Conservation (phyloP, 1,284 basidiomycete genomes). For the Cryptococcus amylolentus region DNA sequence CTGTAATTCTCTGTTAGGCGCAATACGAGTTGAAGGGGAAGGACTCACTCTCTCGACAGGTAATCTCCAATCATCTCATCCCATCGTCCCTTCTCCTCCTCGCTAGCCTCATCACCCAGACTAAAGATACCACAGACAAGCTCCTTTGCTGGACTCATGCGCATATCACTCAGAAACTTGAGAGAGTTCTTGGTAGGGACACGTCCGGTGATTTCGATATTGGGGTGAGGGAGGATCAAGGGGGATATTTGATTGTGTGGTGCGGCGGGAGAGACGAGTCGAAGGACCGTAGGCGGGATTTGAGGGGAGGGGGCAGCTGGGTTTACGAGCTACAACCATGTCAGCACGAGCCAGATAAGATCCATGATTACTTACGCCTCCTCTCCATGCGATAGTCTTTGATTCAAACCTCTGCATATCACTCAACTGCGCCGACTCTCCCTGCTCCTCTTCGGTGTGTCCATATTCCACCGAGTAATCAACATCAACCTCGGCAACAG, state of each 20-base stretch:
- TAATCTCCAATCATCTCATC: constrained; percentile 66
- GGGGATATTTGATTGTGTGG: constrained; percentile 15
- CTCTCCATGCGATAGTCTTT: constrained; percentile 29
- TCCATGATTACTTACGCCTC: constrained; percentile 25
- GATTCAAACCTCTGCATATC: constrained; percentile 21
- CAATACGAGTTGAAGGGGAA: neutral
- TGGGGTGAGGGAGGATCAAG: constrained; percentile 28
- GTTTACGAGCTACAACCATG: constrained; percentile 22
- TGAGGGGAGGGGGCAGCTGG: constrained; percentile 20
- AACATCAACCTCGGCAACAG: constrained; percentile 10
- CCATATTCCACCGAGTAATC: constrained; percentile 9
- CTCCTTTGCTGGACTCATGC: constrained; percentile 72
- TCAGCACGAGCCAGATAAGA: neutral
- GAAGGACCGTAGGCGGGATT: constrained; percentile 20
- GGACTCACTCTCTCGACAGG: constrained; percentile 67
- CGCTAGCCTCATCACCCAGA: constrained; percentile 50
- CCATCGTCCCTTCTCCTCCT: constrained; percentile 55
- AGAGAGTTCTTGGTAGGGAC: constrained; percentile 69
- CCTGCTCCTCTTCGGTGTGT: neutral
- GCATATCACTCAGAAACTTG: constrained; percentile 69
- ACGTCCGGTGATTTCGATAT: constrained; percentile 56
- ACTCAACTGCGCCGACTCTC: neutral
- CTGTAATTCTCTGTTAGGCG: constrained; percentile 49
- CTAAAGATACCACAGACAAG: constrained; percentile 70
- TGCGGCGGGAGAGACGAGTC: constrained; percentile 12